Conservation (phyloP, 139 green algal genomes). For the Chlamydomonas schloesseri region DNA sequence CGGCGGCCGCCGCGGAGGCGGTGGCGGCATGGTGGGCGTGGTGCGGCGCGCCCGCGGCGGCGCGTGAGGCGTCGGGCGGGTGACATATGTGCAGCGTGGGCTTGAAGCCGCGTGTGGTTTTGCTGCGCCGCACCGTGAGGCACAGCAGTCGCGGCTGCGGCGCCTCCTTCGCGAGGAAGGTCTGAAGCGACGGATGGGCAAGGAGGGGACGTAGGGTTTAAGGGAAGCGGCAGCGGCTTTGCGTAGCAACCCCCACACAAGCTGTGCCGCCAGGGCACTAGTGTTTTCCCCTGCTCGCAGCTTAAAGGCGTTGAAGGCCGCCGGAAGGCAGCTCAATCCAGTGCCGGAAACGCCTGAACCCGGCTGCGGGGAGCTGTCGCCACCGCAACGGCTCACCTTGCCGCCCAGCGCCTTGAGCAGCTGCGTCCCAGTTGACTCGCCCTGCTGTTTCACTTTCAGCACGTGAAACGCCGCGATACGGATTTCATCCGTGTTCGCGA, state of each 20-base stretch:
- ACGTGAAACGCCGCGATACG: conserved; percentile 59
- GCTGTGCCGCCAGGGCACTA: too few species aligned
- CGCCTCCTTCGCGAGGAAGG: conserved; percentile 38
- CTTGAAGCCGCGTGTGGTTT: conserved; percentile 34
- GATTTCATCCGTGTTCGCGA: conserved; percentile 54
- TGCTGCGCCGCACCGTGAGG: conserved; percentile 45
- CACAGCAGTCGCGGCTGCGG: conserved; percentile 40
- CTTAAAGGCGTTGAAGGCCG: too few species aligned
- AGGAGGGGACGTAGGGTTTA: background rate
- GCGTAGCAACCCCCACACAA: too few species aligned
- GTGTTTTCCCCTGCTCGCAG: too few species aligned
- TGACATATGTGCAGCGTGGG: conserved; percentile 27
- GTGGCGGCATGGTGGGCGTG: background rate
- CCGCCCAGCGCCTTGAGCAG: conserved; percentile 57
- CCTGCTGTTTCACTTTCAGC: conserved; percentile 41
- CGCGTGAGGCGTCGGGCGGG: background rate
- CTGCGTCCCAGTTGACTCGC: conserved; percentile 51
- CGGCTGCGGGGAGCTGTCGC: background rate
- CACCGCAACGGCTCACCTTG: conserved; percentile 26
- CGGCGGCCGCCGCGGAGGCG: background rate
- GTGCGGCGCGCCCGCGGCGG: background rate
- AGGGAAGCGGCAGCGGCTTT: too few species aligned
- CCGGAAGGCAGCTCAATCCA: too few species aligned
- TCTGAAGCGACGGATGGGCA: background rate
- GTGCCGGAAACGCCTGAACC: too few species aligned